Conservation (phyloP, 2,329 filamentous ascomycete genomes). For the Cytospora chrysosperma region DNA sequence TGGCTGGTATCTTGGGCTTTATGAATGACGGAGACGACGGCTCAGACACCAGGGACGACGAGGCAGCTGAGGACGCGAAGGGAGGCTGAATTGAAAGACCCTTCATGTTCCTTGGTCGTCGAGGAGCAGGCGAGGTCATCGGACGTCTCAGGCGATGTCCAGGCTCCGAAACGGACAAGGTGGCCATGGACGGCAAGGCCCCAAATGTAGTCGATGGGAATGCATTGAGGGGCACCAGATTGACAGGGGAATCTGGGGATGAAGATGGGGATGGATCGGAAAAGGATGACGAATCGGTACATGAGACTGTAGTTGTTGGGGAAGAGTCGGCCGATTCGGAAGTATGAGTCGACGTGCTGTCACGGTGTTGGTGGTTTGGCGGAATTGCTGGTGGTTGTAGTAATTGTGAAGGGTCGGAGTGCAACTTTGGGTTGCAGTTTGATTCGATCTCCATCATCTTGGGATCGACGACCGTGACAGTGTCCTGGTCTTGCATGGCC, state of each 20-base stretch:
- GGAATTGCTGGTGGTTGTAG: conserved; percentile 41
- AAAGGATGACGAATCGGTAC: conserved; percentile 84
- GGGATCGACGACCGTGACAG: conserved; percentile 54
- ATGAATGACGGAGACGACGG: conserved; percentile 76
- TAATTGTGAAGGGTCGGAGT: conserved; percentile 33
- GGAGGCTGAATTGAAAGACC: conserved; percentile 75
- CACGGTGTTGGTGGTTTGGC: conserved; percentile 66
- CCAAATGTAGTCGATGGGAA: conserved; percentile 63
- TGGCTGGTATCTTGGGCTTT: conserved; percentile 70
- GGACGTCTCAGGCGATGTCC: conserved; percentile 48
- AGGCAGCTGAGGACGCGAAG: conserved; percentile 45
- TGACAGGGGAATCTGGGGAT: conserved; percentile 85
- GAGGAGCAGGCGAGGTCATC: conserved; percentile 67
- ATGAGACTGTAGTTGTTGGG: conserved; percentile 90
- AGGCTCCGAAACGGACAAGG: conserved; percentile 46
- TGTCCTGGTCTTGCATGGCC: conserved; percentile 50
- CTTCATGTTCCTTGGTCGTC: conserved; percentile 79
- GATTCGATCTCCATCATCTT: conserved; percentile 51
- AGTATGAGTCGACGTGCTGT: conserved; percentile 74
- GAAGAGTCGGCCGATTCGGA: conserved; percentile 91
- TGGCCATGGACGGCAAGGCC: conserved; percentile 45
- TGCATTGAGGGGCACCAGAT: conserved; percentile 68
- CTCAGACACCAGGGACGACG: conserved; percentile 57
- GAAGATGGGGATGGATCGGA: conserved; percentile 90
- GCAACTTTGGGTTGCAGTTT: conserved; percentile 36